Conservation (phyloP, 805 yeast genomes). For the Cyberlindnera maclurae region DNA sequence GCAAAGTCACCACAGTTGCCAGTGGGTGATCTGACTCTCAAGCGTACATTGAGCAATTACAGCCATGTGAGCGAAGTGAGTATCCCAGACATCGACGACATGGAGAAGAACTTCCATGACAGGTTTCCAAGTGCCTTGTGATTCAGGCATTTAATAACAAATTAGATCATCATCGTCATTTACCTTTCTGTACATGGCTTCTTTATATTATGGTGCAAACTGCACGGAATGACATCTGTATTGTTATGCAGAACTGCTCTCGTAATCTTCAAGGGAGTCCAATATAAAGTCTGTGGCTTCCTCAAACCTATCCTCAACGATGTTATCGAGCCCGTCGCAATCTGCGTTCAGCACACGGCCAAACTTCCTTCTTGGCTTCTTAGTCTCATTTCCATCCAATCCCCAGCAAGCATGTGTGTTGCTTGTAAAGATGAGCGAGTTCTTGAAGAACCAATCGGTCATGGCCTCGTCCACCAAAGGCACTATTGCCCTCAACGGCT, state of each 20-base stretch:
- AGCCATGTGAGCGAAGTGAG: constrained; percentile 32
- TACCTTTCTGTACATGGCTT: no score
- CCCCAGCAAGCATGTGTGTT: constrained; percentile 79
- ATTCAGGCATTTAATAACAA: not conserved
- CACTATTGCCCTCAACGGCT: constrained; percentile 68
- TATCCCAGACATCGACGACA: constrained; percentile 48
- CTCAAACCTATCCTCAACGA: constrained; percentile 73
- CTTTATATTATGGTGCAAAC: no score
- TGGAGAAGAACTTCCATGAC: constrained; percentile 49
- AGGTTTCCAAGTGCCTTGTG: constrained; percentile 56
- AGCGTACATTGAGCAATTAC: constrained; percentile 7
- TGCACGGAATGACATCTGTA: no score
- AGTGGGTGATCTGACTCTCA: not conserved
- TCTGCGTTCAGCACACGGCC: constrained; percentile 81
- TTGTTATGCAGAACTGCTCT: constrained; percentile 26
- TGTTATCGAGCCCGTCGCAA: constrained; percentile 64
- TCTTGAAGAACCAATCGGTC: constrained; percentile 86
- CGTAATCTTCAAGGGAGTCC: constrained; percentile 69
- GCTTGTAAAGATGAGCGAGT: constrained; percentile 77
- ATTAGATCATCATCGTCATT: no score
- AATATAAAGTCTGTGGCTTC: constrained; percentile 81
- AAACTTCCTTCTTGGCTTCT: constrained; percentile 81
- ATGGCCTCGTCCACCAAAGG: constrained; percentile 85
- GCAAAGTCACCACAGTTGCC: constrained; percentile 3
- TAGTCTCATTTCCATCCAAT: constrained; percentile 36